A percentile compares a stretch with the other conserved stretches of the same genome.
These are phyloP conservation scores for Groenewaldozyma auringiensis DNA, from an alignment of 1,139 yeast genomes.

Conservation along the genomic window DNA sequence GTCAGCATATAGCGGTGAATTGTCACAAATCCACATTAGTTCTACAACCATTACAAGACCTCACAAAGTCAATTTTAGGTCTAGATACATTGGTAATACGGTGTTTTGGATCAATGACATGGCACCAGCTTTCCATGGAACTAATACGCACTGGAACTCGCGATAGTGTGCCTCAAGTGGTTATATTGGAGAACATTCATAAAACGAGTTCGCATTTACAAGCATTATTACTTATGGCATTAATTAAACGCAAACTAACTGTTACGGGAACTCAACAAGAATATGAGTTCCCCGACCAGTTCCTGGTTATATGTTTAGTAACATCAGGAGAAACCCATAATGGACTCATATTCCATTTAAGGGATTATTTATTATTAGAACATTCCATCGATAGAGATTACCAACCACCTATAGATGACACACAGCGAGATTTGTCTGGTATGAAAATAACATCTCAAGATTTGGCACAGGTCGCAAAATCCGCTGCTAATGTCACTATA, in stretches of 20 bases:
- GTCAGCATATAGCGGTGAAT: conserved; percentile 24
- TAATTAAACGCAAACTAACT: conserved; percentile 8
- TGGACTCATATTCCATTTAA: conserved; percentile 10
- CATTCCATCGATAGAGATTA: conserved; percentile 11
- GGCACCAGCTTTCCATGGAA: conserved; percentile 5
- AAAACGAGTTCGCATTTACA: conserved; percentile 22
- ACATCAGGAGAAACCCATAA: conserved; percentile 7
- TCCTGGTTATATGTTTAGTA: conserved; percentile 12
- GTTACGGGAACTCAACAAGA: conserved; percentile 4
- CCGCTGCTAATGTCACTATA: conserved; percentile 25
- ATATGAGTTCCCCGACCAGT: conserved; percentile 10
- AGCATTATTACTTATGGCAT: conserved; percentile 21
- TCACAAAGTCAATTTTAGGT: background rate
- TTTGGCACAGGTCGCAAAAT: conserved; percentile 2
- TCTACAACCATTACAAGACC: background rate
- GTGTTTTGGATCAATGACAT: conserved; percentile 2
- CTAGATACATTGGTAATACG: background rate
- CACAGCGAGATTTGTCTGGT: background rate
- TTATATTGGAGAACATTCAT: conserved; percentile 23
- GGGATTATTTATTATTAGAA: conserved; percentile 15
- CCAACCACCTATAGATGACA: background rate
- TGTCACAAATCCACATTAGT: conserved; percentile 7
- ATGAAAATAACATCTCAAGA: background rate
- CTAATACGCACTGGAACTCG: conserved; percentile 3
- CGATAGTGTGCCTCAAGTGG: conserved; percentile 11